Evolutionary conservation across 1,139 yeast species (phyloP), one percentile per base, ranked within the genome.

Genomic region (Citeromyces hawaiiensis): DNA sequence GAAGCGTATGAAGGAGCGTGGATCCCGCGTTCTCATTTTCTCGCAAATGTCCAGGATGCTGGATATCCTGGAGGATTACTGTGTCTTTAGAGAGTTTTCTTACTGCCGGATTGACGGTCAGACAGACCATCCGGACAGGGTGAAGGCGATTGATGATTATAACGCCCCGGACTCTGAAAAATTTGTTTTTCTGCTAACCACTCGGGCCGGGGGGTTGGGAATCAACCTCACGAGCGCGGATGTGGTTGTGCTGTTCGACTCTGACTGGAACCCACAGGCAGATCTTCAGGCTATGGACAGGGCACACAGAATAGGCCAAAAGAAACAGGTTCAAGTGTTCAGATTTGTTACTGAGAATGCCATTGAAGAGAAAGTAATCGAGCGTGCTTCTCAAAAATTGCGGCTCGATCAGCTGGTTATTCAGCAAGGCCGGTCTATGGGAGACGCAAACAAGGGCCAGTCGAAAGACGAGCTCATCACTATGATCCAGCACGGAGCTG

Each of bases 241-340:
- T 59, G 75, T 81, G 43, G 98, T 91, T 42, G 73, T 91, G 7
- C 62, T 91, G 31, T 91, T 77, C 53, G 98, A 91, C 58, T 85
- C 96, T 1, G 98, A 91, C 60, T 91, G 98, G 98, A 91, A 91
- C 54, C 98, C 98, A 1, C 98, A 91, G 56, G 97, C 97, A 0
- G 98, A 91, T 68, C 67, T 91, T 51, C 98, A 91, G 60, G 97
- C 98, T 1, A 91, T 91, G 98, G 98, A 91, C 58, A 72, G 98
- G 55, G 98, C 98, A 0, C 98, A 91, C 58, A 77, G 98, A 64
- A 91, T 91, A 54, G 98, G 98, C 9, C 98, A 91, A 57, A 88
- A 86, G 57, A 91, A 88, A 54, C 98, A 91, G 60, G 98, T 91
- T 6, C 76, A 78, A 48, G 97, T 91, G 5, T 88, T 71, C 54